Evolutionary conservation across 169 alveolate genomes (phyloP).

Genomic region (Theileria parva): DNA sequence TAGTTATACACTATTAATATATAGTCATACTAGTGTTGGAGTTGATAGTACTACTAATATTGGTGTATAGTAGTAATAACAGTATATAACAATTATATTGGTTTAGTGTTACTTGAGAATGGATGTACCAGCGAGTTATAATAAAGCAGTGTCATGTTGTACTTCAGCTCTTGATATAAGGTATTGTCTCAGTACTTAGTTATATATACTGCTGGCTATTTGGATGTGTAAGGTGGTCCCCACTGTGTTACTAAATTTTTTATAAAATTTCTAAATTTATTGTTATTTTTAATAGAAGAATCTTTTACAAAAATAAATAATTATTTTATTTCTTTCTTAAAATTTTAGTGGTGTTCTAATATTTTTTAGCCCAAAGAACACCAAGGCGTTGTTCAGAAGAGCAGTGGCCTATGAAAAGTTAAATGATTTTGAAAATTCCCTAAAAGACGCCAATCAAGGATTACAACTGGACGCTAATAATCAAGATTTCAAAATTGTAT

Average conservation of each 20-base stretch:
- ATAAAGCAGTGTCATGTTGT: slow-evolving; percentile 48
- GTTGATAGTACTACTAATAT: too few species aligned
- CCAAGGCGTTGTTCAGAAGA: slow-evolving; percentile 61
- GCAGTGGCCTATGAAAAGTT: slow-evolving; percentile 63
- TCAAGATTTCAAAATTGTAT: slow-evolving; percentile 41
- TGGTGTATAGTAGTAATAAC: too few species aligned
- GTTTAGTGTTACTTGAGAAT: slow-evolving; percentile 55
- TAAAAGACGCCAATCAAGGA: slow-evolving; percentile 38
- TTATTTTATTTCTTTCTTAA: too few species aligned
- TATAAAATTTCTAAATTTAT: not conserved
- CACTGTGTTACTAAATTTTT: not conserved
- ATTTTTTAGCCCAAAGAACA: slow-evolving; percentile 17
- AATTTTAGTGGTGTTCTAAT: not conserved
- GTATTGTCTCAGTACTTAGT: slow-evolving; percentile 11
- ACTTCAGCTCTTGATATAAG: slow-evolving; percentile 36
- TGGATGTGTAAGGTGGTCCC: slow-evolving; percentile 10
- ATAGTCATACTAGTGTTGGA: too few species aligned
- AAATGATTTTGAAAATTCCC: slow-evolving; percentile 53
- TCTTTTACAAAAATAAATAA: too few species aligned
- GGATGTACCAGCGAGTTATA: slow-evolving; percentile 25
- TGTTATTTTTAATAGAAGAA: not conserved
- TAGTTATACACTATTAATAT: too few species aligned
- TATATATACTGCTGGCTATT: not conserved
- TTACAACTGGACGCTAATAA: slow-evolving; percentile 27
- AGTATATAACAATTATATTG: too few species aligned